Evolutionary conservation across 371 early-diverging fungal species (phyloP).

Genomic region (Furculomyces boomerangus): DNA sequence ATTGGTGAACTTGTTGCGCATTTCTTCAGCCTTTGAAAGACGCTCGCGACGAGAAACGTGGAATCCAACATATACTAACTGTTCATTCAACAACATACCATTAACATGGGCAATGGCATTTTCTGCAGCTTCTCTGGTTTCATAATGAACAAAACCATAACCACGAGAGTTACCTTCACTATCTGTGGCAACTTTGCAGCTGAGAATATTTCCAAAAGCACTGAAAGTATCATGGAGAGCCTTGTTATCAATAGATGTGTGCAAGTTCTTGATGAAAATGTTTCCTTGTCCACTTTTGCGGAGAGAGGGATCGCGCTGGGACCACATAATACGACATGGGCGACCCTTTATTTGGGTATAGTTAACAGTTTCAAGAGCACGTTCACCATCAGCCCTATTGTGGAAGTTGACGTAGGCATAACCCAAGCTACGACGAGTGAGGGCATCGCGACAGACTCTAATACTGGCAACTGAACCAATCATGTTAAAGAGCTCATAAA

Average conservation of each 20-base stretch:
- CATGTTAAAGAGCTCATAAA: constrained; percentile 92
- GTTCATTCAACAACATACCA: constrained; percentile 96
- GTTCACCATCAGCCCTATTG: constrained; percentile 57
- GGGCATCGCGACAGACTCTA: constrained; percentile 95
- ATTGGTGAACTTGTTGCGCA: constrained; percentile 88
- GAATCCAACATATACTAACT: constrained; percentile 81
- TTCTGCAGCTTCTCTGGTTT: constrained; percentile 86
- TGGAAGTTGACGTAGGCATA: constrained; percentile 97
- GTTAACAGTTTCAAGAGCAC: constrained; percentile 88
- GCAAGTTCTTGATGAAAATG: constrained; percentile 99
- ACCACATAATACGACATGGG: constrained; percentile 98
- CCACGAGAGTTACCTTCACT: constrained; percentile 75
- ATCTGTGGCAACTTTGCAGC: constrained; percentile 95
- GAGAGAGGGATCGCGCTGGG: constrained; percentile 92
- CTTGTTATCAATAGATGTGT: constrained; percentile 90
- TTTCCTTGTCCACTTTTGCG: constrained; percentile 91
- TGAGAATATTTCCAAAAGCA: constrained; percentile 94
- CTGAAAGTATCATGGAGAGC: constrained; percentile 98
- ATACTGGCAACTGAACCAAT: constrained; percentile 92
- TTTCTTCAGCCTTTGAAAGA: constrained; percentile 79
- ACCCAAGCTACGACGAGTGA: constrained; percentile 90
- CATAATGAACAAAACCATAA: constrained; percentile 98
- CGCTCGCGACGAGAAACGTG: constrained; percentile 89
- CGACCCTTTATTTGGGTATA: constrained; percentile 85
- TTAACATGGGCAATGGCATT: constrained; percentile 95